Base-by-base conservation (phyloP, 352 stramenopile species). In the Phytophthora citricola region DNA sequence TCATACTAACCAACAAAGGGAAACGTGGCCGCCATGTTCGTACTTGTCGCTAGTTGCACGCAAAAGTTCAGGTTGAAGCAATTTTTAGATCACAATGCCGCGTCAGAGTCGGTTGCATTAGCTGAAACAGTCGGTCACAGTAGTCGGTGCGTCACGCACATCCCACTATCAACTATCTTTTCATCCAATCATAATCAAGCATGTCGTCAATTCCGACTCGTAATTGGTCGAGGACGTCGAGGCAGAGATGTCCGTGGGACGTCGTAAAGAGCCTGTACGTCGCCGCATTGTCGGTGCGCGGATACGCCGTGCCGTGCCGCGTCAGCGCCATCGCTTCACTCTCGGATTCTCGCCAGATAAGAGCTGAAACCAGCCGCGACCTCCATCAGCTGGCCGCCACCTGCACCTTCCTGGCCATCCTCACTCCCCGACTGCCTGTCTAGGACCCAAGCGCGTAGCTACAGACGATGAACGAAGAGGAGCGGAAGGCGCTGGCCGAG, bases 401-500 rank as follows among this genome's bases (percentile, higher is more conserved):
- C 10, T 14, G 15, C 51, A 24, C 38, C 17, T 24, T 24, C 7
- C 34, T 36, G 31, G 31, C 31, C 31, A 8, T 24, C 54, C 22
- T 51, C 62, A 65, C 31, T 70, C 62, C 3, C 29, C 54, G 36
- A 69, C 29, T 56, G 43, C 36, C 32, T 63, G n/a, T 57, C 26
- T 6, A 58, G 17, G 17, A 39, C 44, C 20, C 36, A 62, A 50
- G 27, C 11, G 47, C 32, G 20, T 38, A 36, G 7, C 36, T 22
- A 26, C 4, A 39, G 14, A 5, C 41, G 17, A 69, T 69, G 61
- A 69, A 69, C 36, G 52, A 59, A 79, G 81, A 87, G 32, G 76
- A 87, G 47, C 71, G 80, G 22, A 79, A 86, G 54, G 72, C 81
- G 59, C 65, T 83, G 57, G 76, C 78, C 32, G 66, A 79, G 17